phyloP scores from a whole-genome alignment of 768 basidiomycete species.

The Termitomyces sp. region DNA sequence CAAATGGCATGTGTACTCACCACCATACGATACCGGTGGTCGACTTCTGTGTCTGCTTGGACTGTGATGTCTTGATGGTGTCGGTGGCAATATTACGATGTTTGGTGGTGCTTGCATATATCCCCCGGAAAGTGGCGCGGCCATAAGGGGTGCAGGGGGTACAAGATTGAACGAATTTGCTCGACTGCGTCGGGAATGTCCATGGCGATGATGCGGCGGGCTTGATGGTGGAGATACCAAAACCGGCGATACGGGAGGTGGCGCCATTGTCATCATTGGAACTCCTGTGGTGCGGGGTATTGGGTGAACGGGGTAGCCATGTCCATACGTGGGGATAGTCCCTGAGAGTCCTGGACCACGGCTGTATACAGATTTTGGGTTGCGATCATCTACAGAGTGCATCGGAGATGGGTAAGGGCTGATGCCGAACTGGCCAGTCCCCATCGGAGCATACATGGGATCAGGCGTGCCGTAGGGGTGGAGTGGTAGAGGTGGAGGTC shows the following conservation, averaged over 20 bases:
- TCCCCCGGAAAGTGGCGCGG: neutral
- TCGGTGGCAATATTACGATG: slow-evolving; percentile 3
- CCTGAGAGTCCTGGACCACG: slow-evolving; percentile 13
- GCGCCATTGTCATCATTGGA: slow-evolving; percentile 4
- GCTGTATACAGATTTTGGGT: slow-evolving; percentile 9
- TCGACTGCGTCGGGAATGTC: slow-evolving; percentile 8
- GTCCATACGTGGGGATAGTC: slow-evolving; percentile 11
- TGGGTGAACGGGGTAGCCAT: neutral
- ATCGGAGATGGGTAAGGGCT: slow-evolving; percentile 8
- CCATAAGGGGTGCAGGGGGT: neutral
- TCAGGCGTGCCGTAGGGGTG: slow-evolving; percentile 10
- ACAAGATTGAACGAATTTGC: slow-evolving; percentile 5
- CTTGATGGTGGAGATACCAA: slow-evolving; percentile 2
- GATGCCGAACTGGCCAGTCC: neutral
- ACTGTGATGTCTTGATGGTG: slow-evolving; percentile 2
- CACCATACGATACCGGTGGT: slow-evolving; percentile 6
- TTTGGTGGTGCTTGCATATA: slow-evolving; percentile 4
- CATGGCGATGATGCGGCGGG: neutral
- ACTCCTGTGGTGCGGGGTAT: slow-evolving; percentile 5
- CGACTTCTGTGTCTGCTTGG: slow-evolving; percentile 4
- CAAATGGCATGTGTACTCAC: neutral
- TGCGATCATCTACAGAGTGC: slow-evolving; percentile 4
- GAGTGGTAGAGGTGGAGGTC: slow-evolving; percentile 12
- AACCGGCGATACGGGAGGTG: slow-evolving; percentile 1
- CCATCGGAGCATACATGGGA: neutral